Conservation (phyloP, 176 grass and related monocot genomes). For the Pontederia crassipes region DNA sequence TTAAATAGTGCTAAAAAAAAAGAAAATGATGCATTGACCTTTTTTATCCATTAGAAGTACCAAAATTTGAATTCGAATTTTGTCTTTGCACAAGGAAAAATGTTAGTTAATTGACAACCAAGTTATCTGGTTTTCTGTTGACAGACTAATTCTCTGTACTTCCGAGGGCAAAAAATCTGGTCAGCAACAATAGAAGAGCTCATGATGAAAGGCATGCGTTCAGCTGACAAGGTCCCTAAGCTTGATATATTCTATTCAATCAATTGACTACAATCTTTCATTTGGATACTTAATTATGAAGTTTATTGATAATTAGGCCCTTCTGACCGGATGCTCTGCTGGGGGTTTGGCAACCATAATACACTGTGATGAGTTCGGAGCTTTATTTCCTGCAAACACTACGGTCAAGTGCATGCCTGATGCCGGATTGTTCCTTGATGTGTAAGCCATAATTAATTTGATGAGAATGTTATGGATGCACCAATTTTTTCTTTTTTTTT, state of each 20-base stretch:
- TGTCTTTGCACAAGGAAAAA: too few species aligned
- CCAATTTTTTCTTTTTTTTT: too few species aligned
- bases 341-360: constrained; percentile 82
- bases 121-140: neutral
- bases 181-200: constrained; percentile 75
- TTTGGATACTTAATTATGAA: neutral
- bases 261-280: neutral
- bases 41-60: too few species aligned
- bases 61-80: too few species aligned
- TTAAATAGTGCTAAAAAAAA: too few species aligned
- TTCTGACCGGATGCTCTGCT: constrained; percentile 97
- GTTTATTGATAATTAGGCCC: constrained; percentile 34
- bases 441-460: constrained; percentile 33
- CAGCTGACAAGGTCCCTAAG: constrained; percentile 52
- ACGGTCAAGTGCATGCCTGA: constrained; percentile 91
- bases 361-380: constrained; percentile 83
- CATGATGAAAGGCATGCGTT: constrained; percentile 76
- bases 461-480: neutral
- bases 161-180: constrained; percentile 87
- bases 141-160: constrained; percentile 58
- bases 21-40: too few species aligned
- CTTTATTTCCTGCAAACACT: constrained; percentile 56
- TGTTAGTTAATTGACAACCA: too few species aligned
- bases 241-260: too few species aligned
- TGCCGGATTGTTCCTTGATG: constrained; percentile 98